phyloP scores from a whole-genome alignment of 192 early-diverging fungal genomes.

The Coemansia sp. region DNA sequence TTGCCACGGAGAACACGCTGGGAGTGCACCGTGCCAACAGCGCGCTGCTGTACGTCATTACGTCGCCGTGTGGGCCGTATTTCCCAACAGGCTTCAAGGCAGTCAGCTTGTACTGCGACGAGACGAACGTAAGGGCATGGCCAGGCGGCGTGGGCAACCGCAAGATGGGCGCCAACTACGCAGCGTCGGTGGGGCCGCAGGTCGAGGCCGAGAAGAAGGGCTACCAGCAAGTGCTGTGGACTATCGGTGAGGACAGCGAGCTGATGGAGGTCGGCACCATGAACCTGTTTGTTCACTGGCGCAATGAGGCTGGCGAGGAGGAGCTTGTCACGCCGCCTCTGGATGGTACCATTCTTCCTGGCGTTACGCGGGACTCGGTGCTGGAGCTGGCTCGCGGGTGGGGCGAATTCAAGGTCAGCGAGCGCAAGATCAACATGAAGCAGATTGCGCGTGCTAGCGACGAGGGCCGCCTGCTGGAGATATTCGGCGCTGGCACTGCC shows the following conservation, averaged over 20 bases:
- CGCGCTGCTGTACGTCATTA: conserved; percentile 85
- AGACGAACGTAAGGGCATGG: conserved; percentile 89
- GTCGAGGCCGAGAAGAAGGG: conserved; percentile 83
- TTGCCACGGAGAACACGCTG: conserved; percentile 81
- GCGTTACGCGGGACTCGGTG: conserved; percentile 94
- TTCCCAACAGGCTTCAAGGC: conserved; percentile 93
- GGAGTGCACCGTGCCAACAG: conserved; percentile 82
- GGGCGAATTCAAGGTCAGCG: conserved; percentile 86
- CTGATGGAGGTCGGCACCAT: conserved; percentile 97
- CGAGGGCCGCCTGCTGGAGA: conserved; percentile 80
- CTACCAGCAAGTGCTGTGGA: conserved; percentile 93
- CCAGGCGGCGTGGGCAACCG: conserved; percentile 91
- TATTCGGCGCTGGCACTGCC: conserved; percentile 96
- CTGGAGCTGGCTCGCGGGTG: conserved; percentile 73
- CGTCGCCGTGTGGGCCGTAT: conserved; percentile 93
- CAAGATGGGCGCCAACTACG: conserved; percentile 79
- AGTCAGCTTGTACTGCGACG: conserved; percentile 80
- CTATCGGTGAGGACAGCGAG: conserved; percentile 81
- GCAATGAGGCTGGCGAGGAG: conserved; percentile 74
- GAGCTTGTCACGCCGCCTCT: conserved; percentile 91
- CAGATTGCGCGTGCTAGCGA: conserved; percentile 72
- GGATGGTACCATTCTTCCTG: conserved; percentile 93
- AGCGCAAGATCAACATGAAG: conserved; percentile 80
- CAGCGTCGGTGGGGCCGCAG: conserved; percentile 64
- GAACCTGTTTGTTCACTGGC: conserved; percentile 93